Percentiles rank a stretch among this genome's conserved stretches.
phyloP scores from a whole-genome alignment of 805 yeast species.

The Pichia pseudocactophila region DNA sequence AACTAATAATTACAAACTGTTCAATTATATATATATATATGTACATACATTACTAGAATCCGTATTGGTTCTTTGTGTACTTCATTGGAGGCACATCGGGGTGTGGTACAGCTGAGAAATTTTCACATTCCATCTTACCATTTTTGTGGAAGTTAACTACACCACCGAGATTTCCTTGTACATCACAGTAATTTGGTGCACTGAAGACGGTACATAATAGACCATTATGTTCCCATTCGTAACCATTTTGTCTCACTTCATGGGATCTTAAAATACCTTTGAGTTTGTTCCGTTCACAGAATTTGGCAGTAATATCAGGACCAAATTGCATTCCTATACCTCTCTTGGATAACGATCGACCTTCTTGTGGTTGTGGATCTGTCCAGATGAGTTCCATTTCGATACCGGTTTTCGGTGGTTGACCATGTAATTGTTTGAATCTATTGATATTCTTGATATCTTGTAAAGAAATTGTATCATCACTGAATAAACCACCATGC shows the following conservation, averaged over 20 bases:
- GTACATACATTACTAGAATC: conserved; percentile 15
- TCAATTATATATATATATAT: neutral
- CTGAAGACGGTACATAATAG: conserved; percentile 87
- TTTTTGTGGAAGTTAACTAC: conserved; percentile 51
- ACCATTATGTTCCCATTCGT: conserved; percentile 79
- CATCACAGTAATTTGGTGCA: conserved; percentile 96
- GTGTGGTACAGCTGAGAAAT: conserved; percentile 78
- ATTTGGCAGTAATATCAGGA: conserved; percentile 80
- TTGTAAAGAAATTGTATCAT: conserved; percentile 58
- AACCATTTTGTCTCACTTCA: conserved; percentile 90
- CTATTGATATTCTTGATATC: conserved; percentile 69
- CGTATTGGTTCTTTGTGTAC: conserved; percentile 46
- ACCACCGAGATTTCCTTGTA: conserved; percentile 86
- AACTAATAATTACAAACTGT: neutral
- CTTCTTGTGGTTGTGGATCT: conserved; percentile 76
- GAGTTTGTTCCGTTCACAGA: conserved; percentile 63
- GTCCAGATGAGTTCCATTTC: conserved; percentile 98
- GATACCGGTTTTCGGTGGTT: conserved; percentile 85
- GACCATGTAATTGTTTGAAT: conserved; percentile 42
- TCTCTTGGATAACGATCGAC: conserved; percentile 82
- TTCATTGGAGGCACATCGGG: conserved; percentile 95
- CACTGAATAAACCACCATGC: conserved; percentile 93
- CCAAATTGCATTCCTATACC: conserved; percentile 97
- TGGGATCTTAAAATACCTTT: conserved; percentile 86
- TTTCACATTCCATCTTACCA: conserved; percentile 37